These are phyloP conservation scores for Waltergamsia citrina DNA, from an alignment of 2,329 filamentous ascomycete genomes.

Conservation along the genomic window DNA sequence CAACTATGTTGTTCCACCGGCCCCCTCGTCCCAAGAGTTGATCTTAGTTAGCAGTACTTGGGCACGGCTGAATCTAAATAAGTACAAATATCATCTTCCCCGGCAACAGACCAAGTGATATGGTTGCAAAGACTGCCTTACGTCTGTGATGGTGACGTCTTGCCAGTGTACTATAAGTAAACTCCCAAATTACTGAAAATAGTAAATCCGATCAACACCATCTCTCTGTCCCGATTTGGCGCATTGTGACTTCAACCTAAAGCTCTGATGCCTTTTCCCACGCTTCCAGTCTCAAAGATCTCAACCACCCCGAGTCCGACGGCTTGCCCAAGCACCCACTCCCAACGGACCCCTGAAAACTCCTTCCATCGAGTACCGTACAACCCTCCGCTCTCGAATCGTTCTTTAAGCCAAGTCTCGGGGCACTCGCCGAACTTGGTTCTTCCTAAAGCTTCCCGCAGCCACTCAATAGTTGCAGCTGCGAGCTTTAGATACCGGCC, in stretches of 20 bases:
- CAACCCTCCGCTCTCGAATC: conserved; percentile 56
- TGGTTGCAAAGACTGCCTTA: too few species aligned
- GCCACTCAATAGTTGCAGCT: conserved; percentile 49
- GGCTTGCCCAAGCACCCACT: conserved; percentile 64
- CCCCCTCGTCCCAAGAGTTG: too few species aligned
- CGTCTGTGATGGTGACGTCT: too few species aligned
- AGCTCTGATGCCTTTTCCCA: conserved; percentile 55
- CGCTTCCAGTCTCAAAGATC: conserved; percentile 64
- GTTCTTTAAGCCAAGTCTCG: conserved; percentile 50
- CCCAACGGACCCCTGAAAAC: conserved; percentile 60
- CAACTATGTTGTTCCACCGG: conserved; percentile 6
- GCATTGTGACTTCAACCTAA: too few species aligned
- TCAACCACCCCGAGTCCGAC: conserved; percentile 62
- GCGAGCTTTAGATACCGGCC: conserved; percentile 60
- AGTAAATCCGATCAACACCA: too few species aligned
- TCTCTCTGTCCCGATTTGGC: too few species aligned
- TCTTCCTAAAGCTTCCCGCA: conserved; percentile 48
- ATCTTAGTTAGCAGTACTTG: too few species aligned
- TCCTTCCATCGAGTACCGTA: conserved; percentile 48
- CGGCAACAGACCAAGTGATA: too few species aligned
- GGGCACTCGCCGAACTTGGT: conserved; percentile 55
- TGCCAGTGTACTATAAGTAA: too few species aligned
- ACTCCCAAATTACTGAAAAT: too few species aligned
- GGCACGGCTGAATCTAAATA: too few species aligned
- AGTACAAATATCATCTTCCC: too few species aligned